Evolutionary conservation across 2,329 filamentous ascomycete genomes (phyloP), one percentile per base, ranked within the genome.

Genomic region (Zymoseptoria ardabiliae): DNA sequence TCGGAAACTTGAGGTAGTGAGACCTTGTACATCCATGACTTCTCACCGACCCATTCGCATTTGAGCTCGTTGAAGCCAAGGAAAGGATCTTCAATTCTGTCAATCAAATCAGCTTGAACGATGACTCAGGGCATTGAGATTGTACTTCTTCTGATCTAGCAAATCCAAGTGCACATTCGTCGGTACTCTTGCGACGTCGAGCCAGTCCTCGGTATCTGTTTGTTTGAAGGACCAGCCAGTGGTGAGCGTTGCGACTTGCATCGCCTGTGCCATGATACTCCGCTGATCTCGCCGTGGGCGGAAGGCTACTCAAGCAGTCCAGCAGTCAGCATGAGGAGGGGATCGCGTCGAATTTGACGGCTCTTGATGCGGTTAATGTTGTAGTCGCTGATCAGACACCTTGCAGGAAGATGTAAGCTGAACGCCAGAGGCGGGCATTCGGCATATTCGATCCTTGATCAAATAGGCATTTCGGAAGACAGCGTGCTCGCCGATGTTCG

Each of bases 41-140:
- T 74, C 61, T 80, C 77, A 20, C 73, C 77, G 17, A 80, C 77
- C 79, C 78, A 80, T 69, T 80, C 74, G 53, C 75, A 75, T 54
- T 76, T 70, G 56, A 78, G 70, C 67, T 80, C 79, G 62, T 80
- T 81, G 72, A 78, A 79, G 49, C 75, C 79, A 4, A 79, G 68
- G 65, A 79, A 80, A 0, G 79, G 78, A 65, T 81, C 78, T 11
- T 75, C 75, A 48, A 80, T 80, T 59, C 78, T 80, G 65, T 56
- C 6, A 54, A n/a, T 53, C 23, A 54, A 61, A 53, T 73, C 57
- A 28, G 2, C n/a, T 20, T 11, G 10, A 52, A 9, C 10, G n/a
- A 11, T 17, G 2, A 17, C 25, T 8, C 41, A 5, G 7, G 5
- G 22, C 4, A 22, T 11, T 8, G 17, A 13, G 9, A 3, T 49